Percentiles rank a stretch among this genome's conserved stretches.
These are phyloP conservation scores for Cercophora newfieldiana DNA, from an alignment of 495 filamentous ascomycete species.

Conservation along the genomic window DNA sequence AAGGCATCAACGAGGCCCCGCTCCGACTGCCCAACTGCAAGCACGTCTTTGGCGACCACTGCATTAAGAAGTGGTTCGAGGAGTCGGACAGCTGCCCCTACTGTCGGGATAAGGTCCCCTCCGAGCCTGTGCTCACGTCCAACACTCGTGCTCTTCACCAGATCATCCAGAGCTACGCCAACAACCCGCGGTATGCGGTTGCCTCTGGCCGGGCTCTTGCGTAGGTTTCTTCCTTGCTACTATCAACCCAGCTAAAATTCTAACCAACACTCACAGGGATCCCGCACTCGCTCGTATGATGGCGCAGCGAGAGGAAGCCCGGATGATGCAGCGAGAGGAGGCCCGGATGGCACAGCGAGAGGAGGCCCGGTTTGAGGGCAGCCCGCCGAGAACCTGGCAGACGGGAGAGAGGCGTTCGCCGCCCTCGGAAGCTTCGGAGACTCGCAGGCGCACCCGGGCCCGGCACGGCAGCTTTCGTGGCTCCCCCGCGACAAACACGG, in stretches of 20 bases:
- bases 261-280: conserved; percentile 1
- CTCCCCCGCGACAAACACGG: conserved; percentile 8
- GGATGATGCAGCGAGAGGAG: conserved; percentile 19
- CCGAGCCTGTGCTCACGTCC: conserved; percentile 36
- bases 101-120: conserved; percentile 57
- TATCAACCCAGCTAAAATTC: not conserved
- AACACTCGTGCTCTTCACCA: conserved; percentile 20
- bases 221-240: not conserved
- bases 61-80: conserved; percentile 62
- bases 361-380: conserved; percentile 6
- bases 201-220: not conserved
- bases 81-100: conserved; percentile 60
- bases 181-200: not conserved
- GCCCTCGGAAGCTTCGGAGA: conserved; percentile 36
- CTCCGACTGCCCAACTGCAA: conserved; percentile 57
- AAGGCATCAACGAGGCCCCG: conserved; percentile 52
- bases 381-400: conserved; percentile 20
- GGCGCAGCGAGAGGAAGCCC: conserved; percentile 18
- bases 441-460: conserved; percentile 39
- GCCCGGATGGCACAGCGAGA: conserved; percentile 13
- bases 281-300: too few relatives aligned
- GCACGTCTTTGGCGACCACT: conserved; percentile 59
- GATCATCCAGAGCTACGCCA: conserved; percentile 18
- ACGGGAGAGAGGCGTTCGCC: conserved; percentile 42
- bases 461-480: conserved; percentile 35